Evolutionary conservation across 2,329 filamentous ascomycete species (phyloP).

Genomic region (Phialophora verrucosa): DNA sequence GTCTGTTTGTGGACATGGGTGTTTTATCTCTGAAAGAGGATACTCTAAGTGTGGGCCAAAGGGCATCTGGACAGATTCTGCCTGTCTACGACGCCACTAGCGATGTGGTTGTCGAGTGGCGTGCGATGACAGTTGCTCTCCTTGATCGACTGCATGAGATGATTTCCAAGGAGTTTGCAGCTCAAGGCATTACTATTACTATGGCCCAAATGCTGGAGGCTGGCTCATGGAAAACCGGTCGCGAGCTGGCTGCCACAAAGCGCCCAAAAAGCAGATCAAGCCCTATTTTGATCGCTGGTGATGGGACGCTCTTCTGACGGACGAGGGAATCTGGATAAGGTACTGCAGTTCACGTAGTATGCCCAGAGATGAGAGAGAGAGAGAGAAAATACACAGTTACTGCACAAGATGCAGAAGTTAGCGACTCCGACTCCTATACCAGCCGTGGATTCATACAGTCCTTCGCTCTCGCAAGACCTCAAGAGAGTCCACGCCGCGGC

Average conservation of each 20-base stretch:
- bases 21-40: conserved; percentile 15
- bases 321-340: not conserved
- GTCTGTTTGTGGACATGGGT: conserved; percentile 23
- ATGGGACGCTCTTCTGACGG: conserved; percentile 37
- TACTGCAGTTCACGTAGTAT: no score
- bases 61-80: conserved; percentile 12
- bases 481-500: no score
- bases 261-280: conserved; percentile 45
- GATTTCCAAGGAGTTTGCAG: conserved; percentile 44
- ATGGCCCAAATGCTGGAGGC: conserved; percentile 41
- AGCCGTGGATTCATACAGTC: no score
- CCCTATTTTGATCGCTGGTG: conserved; percentile 31
- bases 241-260: conserved; percentile 44
- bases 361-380: no score
- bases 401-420: no score
- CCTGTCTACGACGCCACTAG: conserved; percentile 16
- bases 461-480: no score
- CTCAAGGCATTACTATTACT: conserved; percentile 53
- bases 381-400: no score
- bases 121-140: conserved; percentile 24
- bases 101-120: conserved; percentile 28
- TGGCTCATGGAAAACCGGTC: conserved; percentile 43
- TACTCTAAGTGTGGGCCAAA: conserved; percentile 5
- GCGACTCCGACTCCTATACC: no score
- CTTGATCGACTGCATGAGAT: conserved; percentile 38